Percentiles rank a stretch among this genome's conserved stretches.
These are phyloP conservation scores for Filosporella fistucella DNA, from an alignment of 495 filamentous ascomycete species.

Conservation along the genomic window DNA sequence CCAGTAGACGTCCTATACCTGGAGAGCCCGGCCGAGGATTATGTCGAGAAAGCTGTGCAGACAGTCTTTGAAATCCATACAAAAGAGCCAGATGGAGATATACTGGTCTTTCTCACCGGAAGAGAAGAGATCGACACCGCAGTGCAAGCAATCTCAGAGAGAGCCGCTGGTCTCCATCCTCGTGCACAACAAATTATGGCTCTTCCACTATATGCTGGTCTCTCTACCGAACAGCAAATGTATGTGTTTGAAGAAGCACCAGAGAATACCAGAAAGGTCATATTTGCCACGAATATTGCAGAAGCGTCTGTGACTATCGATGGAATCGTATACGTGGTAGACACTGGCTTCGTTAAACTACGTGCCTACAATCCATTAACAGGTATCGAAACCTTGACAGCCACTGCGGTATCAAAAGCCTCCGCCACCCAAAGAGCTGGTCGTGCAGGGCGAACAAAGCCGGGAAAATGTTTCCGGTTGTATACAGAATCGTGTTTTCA, in stretches of 20 bases:
- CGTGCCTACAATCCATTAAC: slow-evolving; percentile 82
- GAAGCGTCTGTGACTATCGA: slow-evolving; percentile 95
- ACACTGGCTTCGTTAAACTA: slow-evolving; percentile 89
- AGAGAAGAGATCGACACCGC: slow-evolving; percentile 88
- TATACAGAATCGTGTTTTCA: slow-evolving; percentile 79
- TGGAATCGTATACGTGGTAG: slow-evolving; percentile 88
- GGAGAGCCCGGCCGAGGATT: slow-evolving; percentile 77
- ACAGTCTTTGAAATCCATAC: slow-evolving; percentile 91
- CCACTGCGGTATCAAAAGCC: slow-evolving; percentile 83
- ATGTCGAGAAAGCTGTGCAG: slow-evolving; percentile 79
- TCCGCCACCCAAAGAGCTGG: slow-evolving; percentile 91
- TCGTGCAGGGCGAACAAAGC: slow-evolving; percentile 83
- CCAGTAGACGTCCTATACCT: slow-evolving; percentile 88
- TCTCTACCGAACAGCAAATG: slow-evolving; percentile 86
- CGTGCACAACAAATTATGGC: slow-evolving; percentile 66
- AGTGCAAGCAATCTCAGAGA: slow-evolving; percentile 74
- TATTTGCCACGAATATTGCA: slow-evolving; percentile 94
- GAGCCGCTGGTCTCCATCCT: slow-evolving; percentile 67
- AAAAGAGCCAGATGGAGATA: slow-evolving; percentile 84
- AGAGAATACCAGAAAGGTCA: slow-evolving; percentile 82
- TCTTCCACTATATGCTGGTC: slow-evolving; percentile 82
- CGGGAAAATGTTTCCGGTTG: slow-evolving; percentile 92
- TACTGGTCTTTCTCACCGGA: slow-evolving; percentile 89
- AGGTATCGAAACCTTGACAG: slow-evolving; percentile 90
- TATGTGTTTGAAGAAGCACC: slow-evolving; percentile 87